phyloP scores from a whole-genome alignment of 1,284 basidiomycete genomes.

The Leccinum solheimii region DNA sequence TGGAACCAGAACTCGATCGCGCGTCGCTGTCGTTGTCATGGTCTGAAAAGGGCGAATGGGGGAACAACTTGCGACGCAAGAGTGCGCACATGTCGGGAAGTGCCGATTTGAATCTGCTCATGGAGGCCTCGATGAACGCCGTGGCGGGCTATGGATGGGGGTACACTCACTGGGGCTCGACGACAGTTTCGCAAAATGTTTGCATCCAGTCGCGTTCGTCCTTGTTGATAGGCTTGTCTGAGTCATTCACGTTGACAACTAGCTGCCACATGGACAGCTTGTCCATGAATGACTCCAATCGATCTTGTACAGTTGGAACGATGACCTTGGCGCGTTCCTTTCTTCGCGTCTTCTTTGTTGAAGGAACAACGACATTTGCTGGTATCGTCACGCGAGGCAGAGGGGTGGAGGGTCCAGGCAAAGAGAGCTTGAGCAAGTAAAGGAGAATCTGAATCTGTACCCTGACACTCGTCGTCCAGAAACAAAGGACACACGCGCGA shows the following conservation, averaged over 20 bases:
- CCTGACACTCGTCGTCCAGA: conserved; percentile 39
- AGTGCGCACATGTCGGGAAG: conserved; percentile 58
- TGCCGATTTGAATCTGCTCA: conserved; percentile 53
- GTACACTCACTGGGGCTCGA: conserved; percentile 57
- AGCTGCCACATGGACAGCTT: conserved; percentile 76
- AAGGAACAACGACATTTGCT: conserved; percentile 6
- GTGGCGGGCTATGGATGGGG: neutral
- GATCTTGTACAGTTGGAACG: conserved; percentile 44
- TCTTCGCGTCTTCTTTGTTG: conserved; percentile 36
- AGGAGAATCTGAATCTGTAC: conserved; percentile 72
- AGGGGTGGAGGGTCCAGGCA: conserved; percentile 47
- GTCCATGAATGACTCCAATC: conserved; percentile 72
- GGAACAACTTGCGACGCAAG: conserved; percentile 68
- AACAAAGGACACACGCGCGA: neutral
- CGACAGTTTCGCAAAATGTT: conserved; percentile 60
- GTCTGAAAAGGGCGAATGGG: conserved; percentile 57
- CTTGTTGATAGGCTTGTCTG: conserved; percentile 1
- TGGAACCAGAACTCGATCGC: conserved; percentile 22
- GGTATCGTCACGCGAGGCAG: conserved; percentile 27
- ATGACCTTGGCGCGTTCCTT: conserved; percentile 36
- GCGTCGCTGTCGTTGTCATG: conserved; percentile 29
- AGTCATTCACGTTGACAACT: conserved; percentile 41
- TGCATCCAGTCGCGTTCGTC: conserved; percentile 72
- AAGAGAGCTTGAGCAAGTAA: conserved; percentile 60
- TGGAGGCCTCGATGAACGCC: neutral